Base-by-base conservation (phyloP, 202 grass and related monocot species). In the Zizania palustris region DNA sequence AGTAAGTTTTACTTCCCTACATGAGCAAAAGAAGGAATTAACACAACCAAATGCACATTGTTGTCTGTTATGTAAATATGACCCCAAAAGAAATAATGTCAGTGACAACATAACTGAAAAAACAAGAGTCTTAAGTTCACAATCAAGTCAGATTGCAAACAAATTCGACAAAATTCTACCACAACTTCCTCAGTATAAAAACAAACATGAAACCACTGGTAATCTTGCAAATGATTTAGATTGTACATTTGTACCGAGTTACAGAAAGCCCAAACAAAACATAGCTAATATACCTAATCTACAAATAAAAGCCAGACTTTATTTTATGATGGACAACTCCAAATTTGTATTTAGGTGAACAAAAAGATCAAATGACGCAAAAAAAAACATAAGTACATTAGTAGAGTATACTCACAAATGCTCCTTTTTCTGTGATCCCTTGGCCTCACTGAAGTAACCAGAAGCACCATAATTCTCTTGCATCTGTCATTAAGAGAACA, bases 361-460 rank as follows among this genome's bases (percentile, higher is more conserved):
- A 9, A 59, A 59, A 9, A 74, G n/a, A 62, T 45, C 57, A 76
- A 28, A 78, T 45, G 41, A 49, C 60, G 46, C 20, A 1, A 15
- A 81, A 79, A 81, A 78, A 83, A 78, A 33, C 28, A 63, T 45
- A 65, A 55, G 69, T 11, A 37, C 60, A 84, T 57, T 3, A 55
- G 68, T 60, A 58, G 37, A 65, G 54, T 65, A 50, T 34, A 84
- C 91, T 92, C 79, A 98, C 95, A 68, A 21, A 75, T 73, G 48
- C 71, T 93, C 87, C 71, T 79, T 85, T 81, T 92, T 87, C 16
- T 84, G 72, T 66, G 84, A 71, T 65, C 69, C 89, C 55, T 87
- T 89, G 59, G 73, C 72, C 78, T 93, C 94, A 64, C 67, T 97
- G 44, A 97, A 97, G 63, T 97, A 97, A 73, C 94, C 94, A 86